A percentile compares a stretch with the other conserved stretches of the same genome.
phyloP scores from a whole-genome alignment of 108 stramenopile species.

The Nitzschia palea region DNA sequence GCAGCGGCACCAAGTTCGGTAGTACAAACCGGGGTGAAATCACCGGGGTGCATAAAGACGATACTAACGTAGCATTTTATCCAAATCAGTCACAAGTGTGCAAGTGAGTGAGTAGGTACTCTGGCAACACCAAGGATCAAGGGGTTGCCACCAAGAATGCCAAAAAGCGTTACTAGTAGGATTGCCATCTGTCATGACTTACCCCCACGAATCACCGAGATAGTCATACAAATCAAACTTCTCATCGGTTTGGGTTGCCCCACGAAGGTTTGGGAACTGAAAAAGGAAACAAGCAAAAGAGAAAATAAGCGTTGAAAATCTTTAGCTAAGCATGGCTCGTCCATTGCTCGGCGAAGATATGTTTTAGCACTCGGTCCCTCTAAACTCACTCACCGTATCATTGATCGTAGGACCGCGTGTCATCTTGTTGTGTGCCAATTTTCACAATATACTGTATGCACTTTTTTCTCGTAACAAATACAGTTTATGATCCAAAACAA shows the following conservation, averaged over 20 bases:
- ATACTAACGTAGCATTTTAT: background rate
- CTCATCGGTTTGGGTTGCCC: conserved; percentile 28
- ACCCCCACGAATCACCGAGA: conserved; percentile 40
- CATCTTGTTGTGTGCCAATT: background rate
- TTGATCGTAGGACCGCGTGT: conserved; percentile 8
- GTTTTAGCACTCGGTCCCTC: background rate
- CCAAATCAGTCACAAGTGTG: no score
- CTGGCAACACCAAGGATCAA: no score
- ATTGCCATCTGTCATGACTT: background rate
- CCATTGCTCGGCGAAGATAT: background rate
- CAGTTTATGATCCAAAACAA: no score
- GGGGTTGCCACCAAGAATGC: background rate
- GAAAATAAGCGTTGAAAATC: background rate
- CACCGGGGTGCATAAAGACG: conserved; percentile 46
- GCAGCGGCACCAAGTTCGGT: conserved; percentile 73
- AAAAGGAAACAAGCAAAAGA: background rate
- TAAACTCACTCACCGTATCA: conserved; percentile 7
- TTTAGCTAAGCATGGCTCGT: background rate
- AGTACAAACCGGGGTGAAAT: conserved; percentile 77
- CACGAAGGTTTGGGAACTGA: conserved; percentile 44
- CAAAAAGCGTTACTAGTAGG: background rate
- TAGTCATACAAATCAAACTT: conserved; percentile 45
- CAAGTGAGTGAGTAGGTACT: no score
- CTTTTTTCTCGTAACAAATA: no score
- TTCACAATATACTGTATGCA: no score